Conservation (phyloP, 2,329 filamentous ascomycete genomes). For the Teratosphaeria pseudoeucalypti region DNA sequence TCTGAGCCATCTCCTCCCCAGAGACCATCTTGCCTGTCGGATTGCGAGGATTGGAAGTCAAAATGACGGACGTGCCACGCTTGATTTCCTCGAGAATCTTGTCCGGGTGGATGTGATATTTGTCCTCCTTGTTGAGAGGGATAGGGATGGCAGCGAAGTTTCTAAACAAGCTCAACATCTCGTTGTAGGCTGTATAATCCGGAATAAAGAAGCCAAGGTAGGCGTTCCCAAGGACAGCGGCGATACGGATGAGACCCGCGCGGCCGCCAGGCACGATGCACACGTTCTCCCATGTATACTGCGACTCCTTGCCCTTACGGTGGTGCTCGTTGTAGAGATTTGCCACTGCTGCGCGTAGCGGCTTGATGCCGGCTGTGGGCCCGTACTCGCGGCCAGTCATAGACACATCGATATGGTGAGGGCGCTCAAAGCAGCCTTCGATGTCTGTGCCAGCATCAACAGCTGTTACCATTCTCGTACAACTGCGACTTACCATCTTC, state of each 20-base stretch:
- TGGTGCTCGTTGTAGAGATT: conserved; percentile 90
- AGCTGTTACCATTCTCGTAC: conserved; percentile 36
- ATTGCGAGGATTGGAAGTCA: conserved; percentile 93
- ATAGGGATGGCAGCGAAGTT: conserved; percentile 85
- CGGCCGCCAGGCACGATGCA: conserved; percentile 90
- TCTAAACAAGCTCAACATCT: conserved; percentile 91
- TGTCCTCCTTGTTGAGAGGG: conserved; percentile 72
- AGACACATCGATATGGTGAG: conserved; percentile 65
- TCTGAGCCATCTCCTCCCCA: conserved; percentile 76
- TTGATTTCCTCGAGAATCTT: conserved; percentile 64
- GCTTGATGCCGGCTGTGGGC: conserved; percentile 87
- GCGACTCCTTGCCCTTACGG: conserved; percentile 70
- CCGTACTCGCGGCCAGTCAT: conserved; percentile 77
- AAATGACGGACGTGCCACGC: conserved; percentile 54
- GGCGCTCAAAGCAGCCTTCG: conserved; percentile 75
- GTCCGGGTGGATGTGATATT: conserved; percentile 86
- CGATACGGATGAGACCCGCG: conserved; percentile 87
- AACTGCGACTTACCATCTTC: conserved; percentile 56
- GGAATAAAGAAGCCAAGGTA: conserved; percentile 64
- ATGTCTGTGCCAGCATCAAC: conserved; percentile 47
- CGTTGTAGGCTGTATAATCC: conserved; percentile 91
- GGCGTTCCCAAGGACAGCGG: conserved; percentile 83
- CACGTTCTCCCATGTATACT: conserved; percentile 97
- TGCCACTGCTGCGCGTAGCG: conserved; percentile 78
- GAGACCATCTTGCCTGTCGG: conserved; percentile 81